Evolutionary conservation across 495 filamentous ascomycete species (phyloP).

Genomic region (Penicillium chermesinum): DNA sequence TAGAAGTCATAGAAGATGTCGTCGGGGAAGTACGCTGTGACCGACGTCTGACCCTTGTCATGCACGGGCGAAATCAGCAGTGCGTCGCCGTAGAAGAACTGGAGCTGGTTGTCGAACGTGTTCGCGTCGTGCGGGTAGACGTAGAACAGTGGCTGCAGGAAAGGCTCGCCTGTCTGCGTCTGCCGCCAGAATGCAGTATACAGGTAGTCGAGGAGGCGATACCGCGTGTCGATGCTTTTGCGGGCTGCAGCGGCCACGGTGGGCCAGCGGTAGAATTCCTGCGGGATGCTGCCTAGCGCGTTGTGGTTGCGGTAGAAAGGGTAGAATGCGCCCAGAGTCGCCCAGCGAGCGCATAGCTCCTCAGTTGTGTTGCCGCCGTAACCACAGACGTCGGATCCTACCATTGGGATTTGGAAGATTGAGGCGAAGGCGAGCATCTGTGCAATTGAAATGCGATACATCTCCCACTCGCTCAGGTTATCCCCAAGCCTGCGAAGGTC

Average conservation of each 20-base stretch:
- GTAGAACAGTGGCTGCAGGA: constrained; percentile 66
- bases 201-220: constrained; percentile 73
- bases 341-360: constrained; percentile 78
- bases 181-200: constrained; percentile 71
- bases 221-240: constrained; percentile 70
- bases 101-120: constrained; percentile 54
- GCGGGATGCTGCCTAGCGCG: constrained; percentile 41
- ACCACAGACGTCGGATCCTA: constrained; percentile 79
- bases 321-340: constrained; percentile 71
- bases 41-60: constrained; percentile 55
- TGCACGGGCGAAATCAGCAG: constrained; percentile 72
- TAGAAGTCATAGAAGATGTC: constrained; percentile 77
- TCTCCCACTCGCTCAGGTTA: constrained; percentile 67
- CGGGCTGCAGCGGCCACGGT: constrained; percentile 59
- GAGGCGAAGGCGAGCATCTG: constrained; percentile 68
- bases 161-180: constrained; percentile 61
- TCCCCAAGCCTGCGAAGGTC: constrained; percentile 57
- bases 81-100: constrained; percentile 70
- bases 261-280: constrained; percentile 78
- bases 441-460: constrained; percentile 65
- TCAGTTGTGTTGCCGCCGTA: constrained; percentile 69
- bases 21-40: constrained; percentile 67
- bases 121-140: constrained; percentile 62
- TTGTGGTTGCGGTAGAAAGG: constrained; percentile 86
- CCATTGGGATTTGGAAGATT: constrained; percentile 83